These are phyloP conservation scores for Botrytis fabae DNA, from an alignment of 2,329 filamentous ascomycete species.

Conservation along the genomic window DNA sequence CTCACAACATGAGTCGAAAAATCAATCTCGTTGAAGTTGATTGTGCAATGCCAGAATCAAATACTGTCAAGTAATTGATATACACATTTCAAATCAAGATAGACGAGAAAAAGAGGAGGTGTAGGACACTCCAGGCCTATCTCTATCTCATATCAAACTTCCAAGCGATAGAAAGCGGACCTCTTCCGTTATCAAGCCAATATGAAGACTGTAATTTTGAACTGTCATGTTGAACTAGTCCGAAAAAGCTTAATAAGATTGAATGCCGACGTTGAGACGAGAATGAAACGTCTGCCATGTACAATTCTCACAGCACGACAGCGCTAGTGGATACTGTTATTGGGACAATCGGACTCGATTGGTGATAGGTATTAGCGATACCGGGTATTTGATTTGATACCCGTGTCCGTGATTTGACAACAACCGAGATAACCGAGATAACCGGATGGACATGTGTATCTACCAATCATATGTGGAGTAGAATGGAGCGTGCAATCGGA, in stretches of 20 bases:
- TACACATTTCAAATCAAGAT: background rate
- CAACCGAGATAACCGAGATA: background rate
- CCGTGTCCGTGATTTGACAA: background rate
- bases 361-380: constrained; percentile 3
- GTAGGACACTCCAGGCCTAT: background rate
- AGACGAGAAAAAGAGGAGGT: background rate
- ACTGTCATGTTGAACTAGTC: background rate
- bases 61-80: background rate
- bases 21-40: background rate
- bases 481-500: background rate
- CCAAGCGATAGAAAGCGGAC: background rate
- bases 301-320: background rate
- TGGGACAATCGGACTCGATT: background rate
- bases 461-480: background rate
- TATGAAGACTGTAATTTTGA: background rate
- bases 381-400: background rate
- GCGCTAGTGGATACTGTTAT: background rate
- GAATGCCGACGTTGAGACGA: constrained; percentile 3
- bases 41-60: background rate
- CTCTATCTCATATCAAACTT: background rate
- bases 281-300: background rate
- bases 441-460: background rate
- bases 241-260: background rate
- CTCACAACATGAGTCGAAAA: background rate
- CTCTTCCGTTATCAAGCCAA: background rate